A percentile compares a stretch with the other conserved stretches of the same genome.
Evolutionary conservation across 208 protist genomes (phyloP).

Genomic region (Tritrichomonas musculus): DNA sequence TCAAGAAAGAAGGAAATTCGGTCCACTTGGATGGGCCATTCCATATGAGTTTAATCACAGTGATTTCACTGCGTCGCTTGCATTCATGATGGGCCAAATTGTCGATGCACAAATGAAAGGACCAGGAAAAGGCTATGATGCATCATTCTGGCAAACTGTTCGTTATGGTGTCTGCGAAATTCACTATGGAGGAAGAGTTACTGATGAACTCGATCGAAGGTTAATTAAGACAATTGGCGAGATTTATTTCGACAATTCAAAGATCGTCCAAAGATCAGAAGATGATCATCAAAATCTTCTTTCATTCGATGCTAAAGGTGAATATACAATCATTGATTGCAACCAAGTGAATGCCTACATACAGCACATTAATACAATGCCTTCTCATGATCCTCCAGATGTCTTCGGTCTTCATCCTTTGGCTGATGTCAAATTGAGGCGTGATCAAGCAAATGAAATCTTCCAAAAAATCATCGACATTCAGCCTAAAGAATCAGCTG

Average conservation of each 20-base stretch:
- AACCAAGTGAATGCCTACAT: neutral
- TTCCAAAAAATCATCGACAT: conserved; percentile 85
- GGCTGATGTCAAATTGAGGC: conserved; percentile 63
- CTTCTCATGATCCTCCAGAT: conserved; percentile 82
- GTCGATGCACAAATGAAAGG: conserved; percentile 63
- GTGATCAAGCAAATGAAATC: conserved; percentile 34
- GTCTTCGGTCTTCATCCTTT: conserved; percentile 92
- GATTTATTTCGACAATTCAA: conserved; percentile 59
- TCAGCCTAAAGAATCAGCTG: conserved; percentile 46
- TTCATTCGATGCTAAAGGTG: conserved; percentile 53
- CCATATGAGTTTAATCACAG: conserved; percentile 96
- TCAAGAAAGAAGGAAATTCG: conserved; percentile 92
- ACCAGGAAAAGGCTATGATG: conserved; percentile 61
- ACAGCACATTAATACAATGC: conserved; percentile 65
- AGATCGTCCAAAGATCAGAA: neutral
- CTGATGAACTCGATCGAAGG: conserved; percentile 87
- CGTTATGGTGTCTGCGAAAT: conserved; percentile 94
- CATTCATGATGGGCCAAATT: conserved; percentile 93
- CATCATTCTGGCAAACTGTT: conserved; percentile 61
- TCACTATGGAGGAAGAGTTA: conserved; percentile 95
- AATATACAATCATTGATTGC: conserved; percentile 44
- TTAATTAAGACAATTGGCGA: conserved; percentile 91
- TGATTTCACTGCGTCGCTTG: conserved; percentile 72
- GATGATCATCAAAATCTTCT: conserved; percentile 35
- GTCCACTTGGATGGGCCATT: conserved; percentile 92